A percentile compares a stretch with the other conserved stretches of the same genome.
These are phyloP conservation scores for Leishmania lainsoni DNA, from an alignment of 208 protist genomes.

Conservation along the genomic window DNA sequence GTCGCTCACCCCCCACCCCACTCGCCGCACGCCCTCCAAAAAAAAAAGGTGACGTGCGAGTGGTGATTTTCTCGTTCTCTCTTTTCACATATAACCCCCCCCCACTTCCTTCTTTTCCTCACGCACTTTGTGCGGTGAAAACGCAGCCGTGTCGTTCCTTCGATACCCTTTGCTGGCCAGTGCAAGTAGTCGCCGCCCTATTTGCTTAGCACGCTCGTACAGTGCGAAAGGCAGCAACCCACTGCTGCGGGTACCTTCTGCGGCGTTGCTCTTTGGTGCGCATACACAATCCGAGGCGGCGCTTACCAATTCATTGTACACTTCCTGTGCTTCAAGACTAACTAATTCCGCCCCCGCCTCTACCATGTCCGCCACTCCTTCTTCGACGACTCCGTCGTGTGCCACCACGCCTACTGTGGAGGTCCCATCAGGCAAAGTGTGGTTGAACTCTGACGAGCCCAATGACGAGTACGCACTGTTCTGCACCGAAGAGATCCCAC, in stretches of 20 bases:
- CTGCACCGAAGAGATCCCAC: constrained; percentile 41
- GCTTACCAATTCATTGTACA: not conserved
- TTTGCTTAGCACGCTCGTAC: not conserved
- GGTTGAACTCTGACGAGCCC: constrained; percentile 72
- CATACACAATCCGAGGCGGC: too few species aligned
- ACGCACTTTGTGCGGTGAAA: not conserved
- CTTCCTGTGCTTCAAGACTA: not conserved
- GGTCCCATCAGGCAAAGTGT: constrained; percentile 52
- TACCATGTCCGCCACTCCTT: not conserved
- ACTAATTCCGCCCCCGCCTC: not conserved
- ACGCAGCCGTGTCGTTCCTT: not conserved
- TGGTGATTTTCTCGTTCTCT: not conserved
- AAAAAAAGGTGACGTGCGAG: not conserved
- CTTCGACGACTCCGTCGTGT: not conserved
- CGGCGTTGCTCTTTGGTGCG: not conserved
- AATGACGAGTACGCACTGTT: constrained; percentile 72
- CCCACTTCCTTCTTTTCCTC: too few species aligned
- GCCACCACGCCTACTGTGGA: not conserved
- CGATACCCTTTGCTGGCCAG: not conserved
- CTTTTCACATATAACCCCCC: not conserved
- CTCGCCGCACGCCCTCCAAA: not conserved
- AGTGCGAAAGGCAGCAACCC: not conserved
- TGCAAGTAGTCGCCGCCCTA: not conserved
- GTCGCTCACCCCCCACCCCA: not conserved
- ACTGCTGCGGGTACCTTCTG: not conserved